These are phyloP conservation scores for Durusdinium trenchii DNA, from an alignment of 73 alveolate genomes.

Conservation along the genomic window DNA sequence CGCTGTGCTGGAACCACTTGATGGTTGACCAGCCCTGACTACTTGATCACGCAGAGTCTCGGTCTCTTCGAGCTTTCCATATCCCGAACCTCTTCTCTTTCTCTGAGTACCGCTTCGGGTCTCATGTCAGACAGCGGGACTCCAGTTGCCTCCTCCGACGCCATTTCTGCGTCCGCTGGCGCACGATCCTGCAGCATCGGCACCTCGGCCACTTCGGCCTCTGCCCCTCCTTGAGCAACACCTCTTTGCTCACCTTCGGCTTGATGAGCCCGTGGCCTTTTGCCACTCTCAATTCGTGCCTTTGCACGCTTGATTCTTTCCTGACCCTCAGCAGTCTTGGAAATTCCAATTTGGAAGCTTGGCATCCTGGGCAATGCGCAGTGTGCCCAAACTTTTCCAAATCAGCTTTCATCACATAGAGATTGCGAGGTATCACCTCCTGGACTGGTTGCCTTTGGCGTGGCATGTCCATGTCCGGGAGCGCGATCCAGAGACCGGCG, in stretches of 20 bases:
- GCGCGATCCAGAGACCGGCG: background rate
- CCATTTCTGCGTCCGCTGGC: background rate
- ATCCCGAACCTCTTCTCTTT: background rate
- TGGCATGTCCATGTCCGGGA: background rate
- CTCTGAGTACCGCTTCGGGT: background rate
- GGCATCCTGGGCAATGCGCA: slow-evolving; percentile 5
- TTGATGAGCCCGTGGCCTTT: background rate
- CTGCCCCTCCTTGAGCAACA: background rate
- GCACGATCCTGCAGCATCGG: background rate
- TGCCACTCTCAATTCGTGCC: background rate
- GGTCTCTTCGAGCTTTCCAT: background rate
- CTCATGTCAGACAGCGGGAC: background rate
- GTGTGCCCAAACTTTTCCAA: slow-evolving; percentile 24
- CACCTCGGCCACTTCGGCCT: background rate
- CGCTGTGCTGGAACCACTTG: background rate
- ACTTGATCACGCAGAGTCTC: background rate
- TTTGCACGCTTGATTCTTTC: background rate
- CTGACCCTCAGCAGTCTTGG: background rate
- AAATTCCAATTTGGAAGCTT: background rate
- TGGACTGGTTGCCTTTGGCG: background rate
- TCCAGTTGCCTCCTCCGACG: background rate
- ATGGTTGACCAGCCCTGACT: background rate
- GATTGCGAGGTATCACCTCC: background rate
- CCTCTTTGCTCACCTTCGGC: background rate
- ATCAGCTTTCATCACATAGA: background rate